Percentiles rank a stretch among this genome's conserved stretches.
Evolutionary conservation across 768 basidiomycete genomes (phyloP).

Genomic region (Cystofilobasidium capitatum): DNA sequence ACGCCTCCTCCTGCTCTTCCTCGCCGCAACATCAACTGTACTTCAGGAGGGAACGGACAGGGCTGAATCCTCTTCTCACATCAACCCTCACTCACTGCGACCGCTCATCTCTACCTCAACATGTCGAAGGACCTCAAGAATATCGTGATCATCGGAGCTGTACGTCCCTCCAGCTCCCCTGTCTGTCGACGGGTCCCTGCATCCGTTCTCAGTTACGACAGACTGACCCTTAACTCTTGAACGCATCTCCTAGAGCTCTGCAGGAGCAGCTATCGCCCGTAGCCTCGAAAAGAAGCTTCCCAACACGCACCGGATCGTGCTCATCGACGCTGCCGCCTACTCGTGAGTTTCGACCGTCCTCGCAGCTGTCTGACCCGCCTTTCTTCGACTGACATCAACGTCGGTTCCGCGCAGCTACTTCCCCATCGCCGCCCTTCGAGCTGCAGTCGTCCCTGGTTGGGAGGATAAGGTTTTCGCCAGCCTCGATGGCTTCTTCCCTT

Average conservation of each 20-base stretch:
- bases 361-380: too few relatives aligned
- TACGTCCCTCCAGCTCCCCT: neutral
- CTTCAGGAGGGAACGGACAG: too few relatives aligned
- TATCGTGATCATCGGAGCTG: conserved; percentile 21
- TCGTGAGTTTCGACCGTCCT: neutral
- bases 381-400: too few relatives aligned
- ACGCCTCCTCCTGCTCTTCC: too few relatives aligned
- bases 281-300: conserved; percentile 21
- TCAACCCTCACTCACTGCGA: neutral
- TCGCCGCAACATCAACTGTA: too few relatives aligned
- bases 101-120: neutral
- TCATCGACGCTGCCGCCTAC: conserved; percentile 11
- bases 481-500: conserved; percentile 4
- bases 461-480: conserved; percentile 16
- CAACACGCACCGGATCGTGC: conserved; percentile 10
- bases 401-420: too few relatives aligned
- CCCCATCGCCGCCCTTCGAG: conserved; percentile 18
- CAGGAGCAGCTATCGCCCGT: conserved; percentile 14
- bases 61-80: neutral
- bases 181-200: neutral
- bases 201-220: neutral
- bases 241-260: neutral
- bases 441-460: conserved; percentile 24
- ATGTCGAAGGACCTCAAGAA: conserved; percentile 16
- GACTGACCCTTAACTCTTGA: neutral